Base-by-base conservation (phyloP, 2,329 filamentous ascomycete species). In the Didymella pomorum region DNA sequence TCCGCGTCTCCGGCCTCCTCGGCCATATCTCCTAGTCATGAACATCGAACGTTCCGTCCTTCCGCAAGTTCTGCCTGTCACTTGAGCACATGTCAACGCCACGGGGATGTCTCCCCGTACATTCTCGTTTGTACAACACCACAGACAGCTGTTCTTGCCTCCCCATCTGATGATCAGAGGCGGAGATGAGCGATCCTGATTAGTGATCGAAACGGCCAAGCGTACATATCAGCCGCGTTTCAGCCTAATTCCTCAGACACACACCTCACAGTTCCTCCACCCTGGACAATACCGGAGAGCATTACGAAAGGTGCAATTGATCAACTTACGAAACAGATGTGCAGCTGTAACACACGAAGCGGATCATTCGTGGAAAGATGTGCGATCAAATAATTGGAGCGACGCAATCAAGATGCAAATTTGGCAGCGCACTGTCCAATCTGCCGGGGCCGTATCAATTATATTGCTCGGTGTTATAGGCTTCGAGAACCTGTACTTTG, bases 211-310 rank as follows among this genome's bases (percentile, higher is more conserved):
- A 42, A 48, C 28, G 26, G 37, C 26, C 28, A 26, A 41, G 56
- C 45, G 25, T 10, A 33, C 16, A 45, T 9, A 35, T 23, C 26
- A 57, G 28, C 56, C 55, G 51, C 23, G 68, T 70, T 70, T 70
- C 68, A 70, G 68, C 62, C 65, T 64, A 45, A 54, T 43, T 60
- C 50, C 65, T 69, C 65, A 66, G 59, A 70, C 68, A 65, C 60
- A 52, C 46, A 57, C 52, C 52, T 54, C 52, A 52, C 59, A 52
- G 45, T 47, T 31, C 50, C 55, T 55, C 44, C 20, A 54, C 42
- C 52, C 58, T 52, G 47, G 60, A 56, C 64, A 65, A 63, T 59
- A 51, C 31, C 49, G 49, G 52, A 52, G 42, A 42, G 6, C 23
- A 28, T 21, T 18, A 25, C 41, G 41, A 39, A 44, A 20, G n/a